Base-by-base conservation (phyloP, 345 rosid species). In the Eucalyptus curtisii region DNA sequence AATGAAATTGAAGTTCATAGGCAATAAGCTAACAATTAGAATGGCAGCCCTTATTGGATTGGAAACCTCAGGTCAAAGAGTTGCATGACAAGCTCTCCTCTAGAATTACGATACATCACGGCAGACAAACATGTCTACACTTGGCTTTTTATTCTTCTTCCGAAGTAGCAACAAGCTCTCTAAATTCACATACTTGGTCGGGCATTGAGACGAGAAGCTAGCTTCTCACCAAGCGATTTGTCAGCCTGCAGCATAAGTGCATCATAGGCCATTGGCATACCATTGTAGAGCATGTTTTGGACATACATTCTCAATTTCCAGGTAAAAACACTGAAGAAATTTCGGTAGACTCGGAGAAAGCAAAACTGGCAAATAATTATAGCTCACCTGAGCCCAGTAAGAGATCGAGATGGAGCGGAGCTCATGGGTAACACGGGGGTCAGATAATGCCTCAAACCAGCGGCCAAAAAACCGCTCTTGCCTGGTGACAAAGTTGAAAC, bases 351-450 rank as follows among this genome's bases (percentile, higher is more conserved):
- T 71, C 33, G 10, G 53, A 47, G 86, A 47, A 71, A 71, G 81
- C 45, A 37, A 71, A 68, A 10, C 7, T 19, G 81, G 45, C 45
- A 5, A 84, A 84, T 25, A 84, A 9, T 40, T 61, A 31, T 24
- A 48, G 59, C 91, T 87, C 30, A 64, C 99, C 98, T 97, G 95
- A 90, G 96, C 89, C 96, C 98, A 96, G 93, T 93, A 95, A 31
- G 97, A 91, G 91, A 98, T 92, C 99, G 99, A 95, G 90, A 98
- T 95, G 91, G 93, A 90, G 76, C 96, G 93, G 87, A 98, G 90
- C 92, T 98, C 99, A 25, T 94, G 96, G 15, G 99, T 98, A 76
- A 94, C 94, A 33, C 98, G 98, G 22, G 97, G 96, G 85, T 97
- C 98, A 3, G 98, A 91, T 14, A 98, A 93, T 80, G 97, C 94